phyloP scores from a whole-genome alignment of 495 filamentous ascomycete genomes.

The Amorphotheca resinae region DNA sequence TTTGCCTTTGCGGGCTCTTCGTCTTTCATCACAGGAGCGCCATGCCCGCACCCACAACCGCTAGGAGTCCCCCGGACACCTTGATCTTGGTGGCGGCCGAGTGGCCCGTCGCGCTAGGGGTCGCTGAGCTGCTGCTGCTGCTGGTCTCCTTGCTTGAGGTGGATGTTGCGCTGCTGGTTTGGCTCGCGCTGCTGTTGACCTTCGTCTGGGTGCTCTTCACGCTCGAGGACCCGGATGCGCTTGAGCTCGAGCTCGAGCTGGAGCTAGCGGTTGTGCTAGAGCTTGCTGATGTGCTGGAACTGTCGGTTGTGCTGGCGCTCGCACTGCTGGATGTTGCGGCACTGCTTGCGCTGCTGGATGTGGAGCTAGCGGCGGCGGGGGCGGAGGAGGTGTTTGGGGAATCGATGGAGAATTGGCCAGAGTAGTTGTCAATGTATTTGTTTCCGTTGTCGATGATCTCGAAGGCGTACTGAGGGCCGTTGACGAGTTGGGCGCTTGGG shows the following conservation, averaged over 20 bases:
- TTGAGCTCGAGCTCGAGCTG: background rate
- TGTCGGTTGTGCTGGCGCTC: background rate
- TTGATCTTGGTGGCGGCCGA: background rate
- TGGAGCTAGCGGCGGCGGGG: slow-evolving; percentile 8
- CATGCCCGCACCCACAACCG: slow-evolving; percentile 1
- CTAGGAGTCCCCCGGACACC: background rate
- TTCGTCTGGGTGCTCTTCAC: background rate
- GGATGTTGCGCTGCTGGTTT: background rate
- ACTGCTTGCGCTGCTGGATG: background rate
- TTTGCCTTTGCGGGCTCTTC: too few species aligned
- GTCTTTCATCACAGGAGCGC: too few species aligned
- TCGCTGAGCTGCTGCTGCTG: background rate
- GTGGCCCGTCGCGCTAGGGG: background rate
- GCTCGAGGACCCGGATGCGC: background rate
- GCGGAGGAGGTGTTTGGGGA: slow-evolving; percentile 31
- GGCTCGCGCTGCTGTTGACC: background rate
- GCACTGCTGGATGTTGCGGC: background rate
- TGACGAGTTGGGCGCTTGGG: slow-evolving; percentile 29
- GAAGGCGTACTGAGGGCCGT: slow-evolving; percentile 41
- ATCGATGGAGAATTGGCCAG: slow-evolving; percentile 40
- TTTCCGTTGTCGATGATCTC: slow-evolving; percentile 42
- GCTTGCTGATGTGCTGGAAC: background rate
- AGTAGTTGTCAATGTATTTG: slow-evolving; percentile 35
- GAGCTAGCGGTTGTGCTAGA: background rate
- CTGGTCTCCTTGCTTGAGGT: background rate